Percentiles rank a stretch among this genome's conserved stretches.
Evolutionary conservation across 306 rosid species (phyloP).

Genomic region (Quercus parvula): DNA sequence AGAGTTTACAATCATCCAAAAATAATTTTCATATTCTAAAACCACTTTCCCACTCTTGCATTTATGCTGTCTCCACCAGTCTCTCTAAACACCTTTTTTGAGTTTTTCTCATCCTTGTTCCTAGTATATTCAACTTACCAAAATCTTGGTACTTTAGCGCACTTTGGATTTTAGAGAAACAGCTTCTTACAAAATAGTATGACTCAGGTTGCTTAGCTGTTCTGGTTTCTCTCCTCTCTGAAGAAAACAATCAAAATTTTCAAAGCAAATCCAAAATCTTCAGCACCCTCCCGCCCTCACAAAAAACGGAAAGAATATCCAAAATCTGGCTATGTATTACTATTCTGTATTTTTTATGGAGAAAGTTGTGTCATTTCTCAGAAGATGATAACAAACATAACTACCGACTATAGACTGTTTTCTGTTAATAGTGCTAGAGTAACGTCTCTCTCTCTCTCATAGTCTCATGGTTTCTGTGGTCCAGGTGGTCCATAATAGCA

Average conservation of each 20-base stretch:
- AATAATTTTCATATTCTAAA: not conserved
- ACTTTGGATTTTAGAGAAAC: no score
- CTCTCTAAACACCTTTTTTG: not conserved
- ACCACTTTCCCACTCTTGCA: not conserved
- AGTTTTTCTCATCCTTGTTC: no score
- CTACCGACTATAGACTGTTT: conserved; percentile 6
- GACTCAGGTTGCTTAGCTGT: not conserved
- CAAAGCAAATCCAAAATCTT: not conserved
- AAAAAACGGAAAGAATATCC: not conserved
- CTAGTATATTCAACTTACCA: no score
- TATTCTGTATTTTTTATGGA: not conserved
- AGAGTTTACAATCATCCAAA: not conserved
- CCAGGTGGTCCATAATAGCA: conserved; percentile 88
- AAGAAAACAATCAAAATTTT: not conserved
- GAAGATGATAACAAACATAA: not conserved
- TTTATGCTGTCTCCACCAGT: not conserved
- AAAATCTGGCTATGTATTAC: not conserved
- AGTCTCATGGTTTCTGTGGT: conserved; percentile 8
- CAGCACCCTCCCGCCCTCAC: not conserved
- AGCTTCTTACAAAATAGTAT: no score
- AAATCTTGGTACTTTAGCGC: no score
- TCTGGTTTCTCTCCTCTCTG: not conserved
- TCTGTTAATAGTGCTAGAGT: conserved; percentile 10
- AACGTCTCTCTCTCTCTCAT: not conserved
- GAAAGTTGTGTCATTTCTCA: not conserved